Evolutionary conservation across 192 early-diverging fungal species (phyloP).

Genomic region (Mortierella antarctica): DNA sequence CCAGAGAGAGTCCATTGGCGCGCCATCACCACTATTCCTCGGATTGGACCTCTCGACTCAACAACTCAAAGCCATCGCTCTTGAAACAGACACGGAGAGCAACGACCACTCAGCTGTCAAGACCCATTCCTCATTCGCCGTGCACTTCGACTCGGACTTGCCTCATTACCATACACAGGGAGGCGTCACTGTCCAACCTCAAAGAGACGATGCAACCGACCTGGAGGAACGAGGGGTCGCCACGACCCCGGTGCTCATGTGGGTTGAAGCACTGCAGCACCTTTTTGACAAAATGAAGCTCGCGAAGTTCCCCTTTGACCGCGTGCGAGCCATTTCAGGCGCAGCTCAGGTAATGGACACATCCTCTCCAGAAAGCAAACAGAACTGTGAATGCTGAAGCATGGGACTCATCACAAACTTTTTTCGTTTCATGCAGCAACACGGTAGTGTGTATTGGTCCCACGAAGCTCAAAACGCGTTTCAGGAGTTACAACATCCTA

Average conservation of each 20-base stretch:
- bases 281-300: slow-evolving; percentile 63
- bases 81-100: slow-evolving; percentile 49
- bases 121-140: slow-evolving; percentile 48
- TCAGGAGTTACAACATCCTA: slow-evolving; percentile 33
- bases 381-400: not conserved
- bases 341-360: slow-evolving; percentile 67
- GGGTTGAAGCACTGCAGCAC: slow-evolving; percentile 78
- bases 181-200: slow-evolving; percentile 9
- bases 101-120: slow-evolving; percentile 51
- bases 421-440: slow-evolving; percentile 71
- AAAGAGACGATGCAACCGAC: not conserved
- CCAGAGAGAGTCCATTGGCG: too few relatives aligned
- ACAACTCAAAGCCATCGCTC: slow-evolving; percentile 75
- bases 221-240: slow-evolving; percentile 51
- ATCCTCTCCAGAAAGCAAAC: too few relatives aligned
- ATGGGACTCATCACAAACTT: not conserved
- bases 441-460: slow-evolving; percentile 86
- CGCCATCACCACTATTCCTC: slow-evolving; percentile 59
- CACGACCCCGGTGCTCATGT: slow-evolving; percentile 80
- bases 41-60: slow-evolving; percentile 84
- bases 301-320: slow-evolving; percentile 45
- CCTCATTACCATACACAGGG: slow-evolving; percentile 59
- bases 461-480: slow-evolving; percentile 58
- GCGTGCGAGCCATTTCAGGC: slow-evolving; percentile 69
- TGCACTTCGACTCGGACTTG: slow-evolving; percentile 75